Evolutionary conservation across 306 rosid genomes (phyloP), one percentile per base, ranked within the genome.

Genomic region (Hylodesmum podocarpum): DNA sequence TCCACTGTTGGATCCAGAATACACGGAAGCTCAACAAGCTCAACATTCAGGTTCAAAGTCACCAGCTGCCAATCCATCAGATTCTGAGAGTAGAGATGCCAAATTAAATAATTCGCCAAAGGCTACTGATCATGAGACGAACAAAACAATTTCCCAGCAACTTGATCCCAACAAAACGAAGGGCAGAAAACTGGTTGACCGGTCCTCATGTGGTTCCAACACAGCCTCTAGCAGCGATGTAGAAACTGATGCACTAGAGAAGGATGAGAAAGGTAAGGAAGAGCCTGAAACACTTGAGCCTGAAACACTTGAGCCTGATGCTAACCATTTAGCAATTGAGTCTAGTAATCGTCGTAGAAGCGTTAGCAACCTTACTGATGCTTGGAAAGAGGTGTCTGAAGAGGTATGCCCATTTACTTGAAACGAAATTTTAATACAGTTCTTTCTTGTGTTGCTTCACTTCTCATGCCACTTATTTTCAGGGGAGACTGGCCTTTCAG

Each of bases 141-240:
- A 78, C 44, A 76, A 70, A 24, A 84, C 78, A 40, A 76, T 69
- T 65, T 76, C 87, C 1, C 97, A 95, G 87, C 87, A 73, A 82
- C 82, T 73, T 44, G 95, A 95, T 72, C 73, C 88, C 24, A 74
- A 82, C 79, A 72, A 89, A 78, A 76, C 34, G 2, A 87, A 85
- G 71, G 81, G 79, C 53, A 75, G 82, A 79, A 86, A 87, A 75
- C 96, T 13, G 87, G 92, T 95, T 33, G 99, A 95, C 84, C 92
- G 96, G 50, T 92, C 99, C 65, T 95, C 99, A 0, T 95, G 99
- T 83, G 96, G 99, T 74, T 92, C 99, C 73, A 95, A 92, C 81
- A 84, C 97, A 82, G 21, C 97, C 66, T 95, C 98, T 37, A 78
- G 99, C 86, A 88, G 99, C 4, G 99, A 95, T 4, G 76, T 78